Base-by-base conservation (phyloP, 2,329 filamentous ascomycete species). In the Xylariaceae sp. region DNA sequence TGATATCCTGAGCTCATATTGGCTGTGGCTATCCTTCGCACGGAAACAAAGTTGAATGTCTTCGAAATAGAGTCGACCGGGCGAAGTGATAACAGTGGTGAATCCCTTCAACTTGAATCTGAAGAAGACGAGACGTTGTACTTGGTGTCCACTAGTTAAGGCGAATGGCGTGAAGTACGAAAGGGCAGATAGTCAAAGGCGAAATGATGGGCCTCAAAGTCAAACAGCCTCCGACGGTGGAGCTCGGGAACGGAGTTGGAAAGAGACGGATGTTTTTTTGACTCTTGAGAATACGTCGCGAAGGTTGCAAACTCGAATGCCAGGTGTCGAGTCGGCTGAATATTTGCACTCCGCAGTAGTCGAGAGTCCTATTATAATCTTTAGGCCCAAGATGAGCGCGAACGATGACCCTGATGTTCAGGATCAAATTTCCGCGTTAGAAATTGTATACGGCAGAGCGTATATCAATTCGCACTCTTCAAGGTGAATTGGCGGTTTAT, bases 1-100 rank as follows among this genome's bases (percentile, higher is more conserved):
- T 54, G 50, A 27, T 54, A 50, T 53, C 26, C 42, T 44, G 56
- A 48, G 31, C 46, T 49, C 58, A 56, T 60, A 35, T 46, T 56
- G 49, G 35, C 47, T 4, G 30, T 49, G 39, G 37, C n/a, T 34
- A 35, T 42, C 4, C 47, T 4, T 32, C 26, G 4, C 27, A 40
- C 26, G 34, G 29, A 50, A 8, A 7, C 19, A 19, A 35, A 44
- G n/a, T 27, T 46, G 39, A 40, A 37, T 37, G 4, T 37, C 12
- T 37, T 19, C 19, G 19, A 19, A 19, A 19, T 19, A 19, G 19
- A 19, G 19, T 19, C 19, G 19, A 19, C 19, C 19, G 19, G 19
- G 19, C 19, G 19, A 19, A 19, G 19, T 19, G 19, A 19, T 19
- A 19, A 19, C 19, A 19, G 19, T 19, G 19, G 19, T 19, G 19